Conservation (phyloP, 768 basidiomycete genomes). For the Suillus alpinus region DNA sequence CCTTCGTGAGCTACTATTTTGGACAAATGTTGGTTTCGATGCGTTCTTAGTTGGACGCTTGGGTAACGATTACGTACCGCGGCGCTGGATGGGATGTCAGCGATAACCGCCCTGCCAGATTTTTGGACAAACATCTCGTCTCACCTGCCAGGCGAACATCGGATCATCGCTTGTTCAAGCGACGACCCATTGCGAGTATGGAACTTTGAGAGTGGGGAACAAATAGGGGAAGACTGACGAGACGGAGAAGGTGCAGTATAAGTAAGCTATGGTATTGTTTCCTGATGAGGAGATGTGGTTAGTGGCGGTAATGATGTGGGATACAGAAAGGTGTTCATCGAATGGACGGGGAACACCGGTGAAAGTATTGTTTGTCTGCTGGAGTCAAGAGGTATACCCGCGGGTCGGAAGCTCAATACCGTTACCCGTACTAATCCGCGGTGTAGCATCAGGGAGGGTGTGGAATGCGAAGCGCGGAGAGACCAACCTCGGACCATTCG, state of each 20-base stretch:
- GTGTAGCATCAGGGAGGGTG: too few relatives aligned
- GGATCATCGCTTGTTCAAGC: neutral
- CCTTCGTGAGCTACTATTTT: neutral
- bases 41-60: neutral
- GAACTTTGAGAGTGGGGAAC: neutral
- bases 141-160: neutral
- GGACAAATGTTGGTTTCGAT: neutral
- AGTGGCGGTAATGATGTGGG: neutral
- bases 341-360: too few relatives aligned
- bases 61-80: neutral
- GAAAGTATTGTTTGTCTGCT: too few relatives aligned
- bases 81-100: neutral
- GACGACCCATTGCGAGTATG: neutral
- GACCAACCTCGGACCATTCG: neutral
- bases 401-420: too few relatives aligned
- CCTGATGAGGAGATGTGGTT: neutral
- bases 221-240: neutral
- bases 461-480: too few relatives aligned
- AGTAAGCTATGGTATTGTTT: neutral
- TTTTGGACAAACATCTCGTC: neutral
- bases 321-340: neutral
- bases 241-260: neutral
- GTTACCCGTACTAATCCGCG: too few relatives aligned
- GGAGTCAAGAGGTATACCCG: too few relatives aligned
- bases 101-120: neutral